These are phyloP conservation scores for Botrytis paeoniae DNA, from an alignment of 2,329 filamentous ascomycete species.

Conservation along the genomic window DNA sequence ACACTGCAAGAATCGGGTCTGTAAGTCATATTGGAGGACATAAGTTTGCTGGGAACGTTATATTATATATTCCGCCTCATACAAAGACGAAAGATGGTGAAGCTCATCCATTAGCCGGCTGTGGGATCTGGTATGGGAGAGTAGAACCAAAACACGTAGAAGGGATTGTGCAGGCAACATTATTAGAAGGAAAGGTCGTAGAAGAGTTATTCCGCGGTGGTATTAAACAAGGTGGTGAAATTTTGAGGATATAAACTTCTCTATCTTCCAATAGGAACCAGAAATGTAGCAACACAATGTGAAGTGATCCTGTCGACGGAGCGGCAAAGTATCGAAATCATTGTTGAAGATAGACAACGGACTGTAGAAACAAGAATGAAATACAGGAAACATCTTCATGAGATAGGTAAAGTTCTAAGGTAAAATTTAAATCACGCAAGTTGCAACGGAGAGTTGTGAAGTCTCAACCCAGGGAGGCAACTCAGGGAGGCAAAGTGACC, in stretches of 20 bases:
- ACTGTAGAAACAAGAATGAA: not conserved
- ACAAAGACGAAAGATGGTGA: slow-evolving; percentile 42
- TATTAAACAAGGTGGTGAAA: slow-evolving; percentile 54
- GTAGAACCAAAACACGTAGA: slow-evolving; percentile 74
- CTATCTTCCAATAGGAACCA: not conserved
- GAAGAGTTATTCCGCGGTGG: slow-evolving; percentile 70
- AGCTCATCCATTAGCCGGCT: slow-evolving; percentile 60
- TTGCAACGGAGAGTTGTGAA: not conserved
- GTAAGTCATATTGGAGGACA: slow-evolving; percentile 83
- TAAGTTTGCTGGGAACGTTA: slow-evolving; percentile 82
- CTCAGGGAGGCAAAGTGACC: not conserved
- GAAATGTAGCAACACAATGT: not conserved
- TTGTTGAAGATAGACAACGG: not conserved
- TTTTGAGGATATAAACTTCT: slow-evolving; percentile 38
- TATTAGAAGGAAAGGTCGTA: slow-evolving; percentile 65
- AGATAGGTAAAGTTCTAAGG: not conserved
- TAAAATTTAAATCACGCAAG: not conserved
- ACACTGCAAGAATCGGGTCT: slow-evolving; percentile 59
- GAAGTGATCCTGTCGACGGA: not conserved
- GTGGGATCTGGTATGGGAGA: slow-evolving; percentile 79
- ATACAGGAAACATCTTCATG: not conserved
- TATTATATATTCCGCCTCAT: slow-evolving; percentile 69
- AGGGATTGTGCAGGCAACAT: slow-evolving; percentile 69
- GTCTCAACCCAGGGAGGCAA: not conserved
- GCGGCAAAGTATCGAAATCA: not conserved